Percentiles rank a stretch among this genome's conserved stretches.
Evolutionary conservation across 805 yeast genomes (phyloP).

Genomic region (Barnettozyma salicaria): DNA sequence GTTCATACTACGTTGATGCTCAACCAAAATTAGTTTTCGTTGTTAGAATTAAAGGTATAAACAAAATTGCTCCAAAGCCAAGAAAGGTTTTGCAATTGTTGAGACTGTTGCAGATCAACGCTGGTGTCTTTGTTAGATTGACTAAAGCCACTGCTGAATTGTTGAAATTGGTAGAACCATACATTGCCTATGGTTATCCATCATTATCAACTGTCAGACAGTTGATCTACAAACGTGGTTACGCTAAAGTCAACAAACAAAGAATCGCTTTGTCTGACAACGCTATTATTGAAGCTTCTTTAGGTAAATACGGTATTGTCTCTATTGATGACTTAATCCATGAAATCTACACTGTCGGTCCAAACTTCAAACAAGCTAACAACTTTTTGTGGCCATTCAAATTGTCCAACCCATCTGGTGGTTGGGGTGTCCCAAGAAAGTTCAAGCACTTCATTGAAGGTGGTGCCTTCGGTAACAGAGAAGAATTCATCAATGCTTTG

Average conservation of each 20-base stretch:
- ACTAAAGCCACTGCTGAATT: conserved; percentile 94
- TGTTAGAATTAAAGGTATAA: conserved; percentile 98
- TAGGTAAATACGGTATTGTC: conserved; percentile 89
- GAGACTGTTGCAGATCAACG: conserved; percentile 89
- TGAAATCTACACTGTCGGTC: conserved; percentile 95
- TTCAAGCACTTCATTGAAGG: conserved; percentile 96
- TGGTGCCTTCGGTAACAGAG: conserved; percentile 99
- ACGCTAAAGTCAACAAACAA: conserved; percentile 95
- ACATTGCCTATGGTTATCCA: conserved; percentile 98
- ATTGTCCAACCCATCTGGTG: conserved; percentile 94
- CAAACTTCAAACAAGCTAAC: conserved; percentile 98
- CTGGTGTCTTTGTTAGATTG: conserved; percentile 91
- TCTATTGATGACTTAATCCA: conserved; percentile 92
- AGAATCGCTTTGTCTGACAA: conserved; percentile 87
- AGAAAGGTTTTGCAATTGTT: conserved; percentile 95
- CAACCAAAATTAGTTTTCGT: conserved; percentile 92
- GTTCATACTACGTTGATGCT: conserved; percentile 92
- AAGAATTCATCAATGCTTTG: conserved; percentile 89
- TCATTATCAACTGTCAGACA: conserved; percentile 85
- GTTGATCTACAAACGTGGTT: conserved; percentile 95
- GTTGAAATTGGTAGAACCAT: conserved; percentile 91
- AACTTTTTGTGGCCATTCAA: conserved; percentile 98
- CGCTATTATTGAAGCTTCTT: conserved; percentile 77
- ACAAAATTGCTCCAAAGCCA: conserved; percentile 98
- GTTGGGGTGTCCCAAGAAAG: conserved; percentile 96